Evolutionary conservation across 768 basidiomycete species (phyloP).

Genomic region (Kwoniella mangroviensis): DNA sequence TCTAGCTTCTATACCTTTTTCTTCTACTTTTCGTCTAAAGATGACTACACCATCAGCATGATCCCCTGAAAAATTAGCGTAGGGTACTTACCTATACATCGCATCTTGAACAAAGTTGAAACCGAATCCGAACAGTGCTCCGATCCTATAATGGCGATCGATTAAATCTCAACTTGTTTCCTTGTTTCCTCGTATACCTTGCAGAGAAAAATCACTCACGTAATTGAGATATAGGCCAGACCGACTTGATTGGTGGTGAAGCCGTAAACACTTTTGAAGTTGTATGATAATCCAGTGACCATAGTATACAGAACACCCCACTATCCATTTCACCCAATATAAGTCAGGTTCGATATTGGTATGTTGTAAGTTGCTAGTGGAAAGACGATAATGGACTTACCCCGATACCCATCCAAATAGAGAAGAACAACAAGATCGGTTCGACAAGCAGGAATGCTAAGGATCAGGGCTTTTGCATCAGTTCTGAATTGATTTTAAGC

Average conservation of each 20-base stretch:
- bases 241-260: constrained; percentile 70
- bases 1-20: constrained; percentile 53
- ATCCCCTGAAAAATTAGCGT: neutral
- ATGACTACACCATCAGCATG: neutral
- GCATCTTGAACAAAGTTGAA: constrained; percentile 51
- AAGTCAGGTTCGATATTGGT: neutral
- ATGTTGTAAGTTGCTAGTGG: neutral
- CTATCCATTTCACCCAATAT: constrained; percentile 16
- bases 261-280: constrained; percentile 65
- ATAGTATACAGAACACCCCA: constrained; percentile 78
- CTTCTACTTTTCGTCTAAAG: constrained; percentile 38
- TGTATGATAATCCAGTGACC: constrained; percentile 62
- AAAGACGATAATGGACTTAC: constrained; percentile 29
- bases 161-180: neutral
- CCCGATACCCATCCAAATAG: constrained; percentile 62
- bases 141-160: constrained; percentile 17
- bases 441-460: constrained; percentile 72
- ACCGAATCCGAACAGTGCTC: constrained; percentile 37
- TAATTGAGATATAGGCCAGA: constrained; percentile 66
- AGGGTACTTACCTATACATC: constrained; percentile 38
- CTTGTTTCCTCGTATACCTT: neutral
- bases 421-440: constrained; percentile 72
- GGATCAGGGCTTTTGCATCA: neutral
- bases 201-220: constrained; percentile 34
- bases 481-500: neutral